Percentiles rank a stretch among this genome's conserved stretches.
phyloP scores from a whole-genome alignment of 495 filamentous ascomycete genomes.

The Penicillium steckii region DNA sequence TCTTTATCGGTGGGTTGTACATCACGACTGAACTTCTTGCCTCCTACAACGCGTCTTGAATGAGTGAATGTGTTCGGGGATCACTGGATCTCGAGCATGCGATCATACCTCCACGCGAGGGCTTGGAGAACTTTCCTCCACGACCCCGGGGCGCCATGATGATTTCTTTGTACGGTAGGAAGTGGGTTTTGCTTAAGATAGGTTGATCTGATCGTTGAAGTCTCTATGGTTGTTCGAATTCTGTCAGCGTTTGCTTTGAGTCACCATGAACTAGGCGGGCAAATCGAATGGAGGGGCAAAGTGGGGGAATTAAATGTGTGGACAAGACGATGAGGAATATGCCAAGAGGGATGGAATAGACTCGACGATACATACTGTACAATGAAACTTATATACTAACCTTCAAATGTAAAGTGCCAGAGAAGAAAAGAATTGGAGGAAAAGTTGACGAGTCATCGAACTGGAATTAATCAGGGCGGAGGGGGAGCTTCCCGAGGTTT shows the following conservation, averaged over 20 bases:
- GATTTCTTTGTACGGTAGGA: not conserved
- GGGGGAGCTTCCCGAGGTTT: no score
- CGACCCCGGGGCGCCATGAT: slow-evolving; percentile 60
- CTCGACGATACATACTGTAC: no score
- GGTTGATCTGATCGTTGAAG: no score
- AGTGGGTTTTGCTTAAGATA: not conserved
- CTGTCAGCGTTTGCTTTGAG: not conserved
- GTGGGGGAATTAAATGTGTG: not conserved
- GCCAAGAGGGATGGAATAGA: no score
- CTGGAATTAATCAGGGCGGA: slow-evolving; percentile 11
- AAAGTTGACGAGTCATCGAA: slow-evolving; percentile 7
- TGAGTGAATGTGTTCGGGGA: not conserved
- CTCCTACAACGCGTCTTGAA: slow-evolving; percentile 53
- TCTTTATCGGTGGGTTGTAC: slow-evolving; percentile 83
- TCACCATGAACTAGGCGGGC: not conserved
- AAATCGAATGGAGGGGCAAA: not conserved
- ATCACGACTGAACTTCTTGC: slow-evolving; percentile 91
- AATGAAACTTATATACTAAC: no score
- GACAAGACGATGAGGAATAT: not conserved
- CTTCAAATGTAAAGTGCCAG: not conserved
- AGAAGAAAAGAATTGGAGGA: not conserved
- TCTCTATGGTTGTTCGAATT: no score
- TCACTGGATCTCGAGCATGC: slow-evolving; percentile 3
- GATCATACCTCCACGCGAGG: slow-evolving; percentile 78
- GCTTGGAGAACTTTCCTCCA: slow-evolving; percentile 93